Percentiles rank a stretch among this genome's conserved stretches.
These are phyloP conservation scores for Sinapis alba DNA, from an alignment of 441 rosid genomes.

Conservation along the genomic window DNA sequence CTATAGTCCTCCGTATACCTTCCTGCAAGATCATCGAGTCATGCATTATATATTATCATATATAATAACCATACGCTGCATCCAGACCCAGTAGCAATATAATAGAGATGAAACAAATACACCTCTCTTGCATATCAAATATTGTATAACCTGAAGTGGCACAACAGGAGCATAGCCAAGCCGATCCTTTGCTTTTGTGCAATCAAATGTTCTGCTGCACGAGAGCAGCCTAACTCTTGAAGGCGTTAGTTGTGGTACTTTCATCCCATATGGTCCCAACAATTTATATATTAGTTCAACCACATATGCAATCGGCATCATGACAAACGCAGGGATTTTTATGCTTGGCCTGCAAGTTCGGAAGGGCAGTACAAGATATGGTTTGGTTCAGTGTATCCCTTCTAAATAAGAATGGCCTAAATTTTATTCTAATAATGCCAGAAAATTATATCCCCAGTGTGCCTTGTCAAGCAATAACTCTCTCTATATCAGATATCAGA, in stretches of 20 bases:
- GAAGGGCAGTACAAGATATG: constrained; percentile 3
- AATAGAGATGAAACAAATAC: constrained; percentile 21
- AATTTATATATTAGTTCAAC: constrained; percentile 66
- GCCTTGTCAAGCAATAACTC: background rate
- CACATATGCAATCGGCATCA: constrained; percentile 81
- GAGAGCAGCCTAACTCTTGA: constrained; percentile 88
- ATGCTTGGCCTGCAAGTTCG: constrained; percentile 76
- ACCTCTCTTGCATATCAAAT: constrained; percentile 10
- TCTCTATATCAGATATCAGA: background rate
- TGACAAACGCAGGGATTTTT: constrained; percentile 68
- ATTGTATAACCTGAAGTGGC: constrained; percentile 65
- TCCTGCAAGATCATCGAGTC: constrained; percentile 56
- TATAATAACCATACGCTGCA: constrained; percentile 13
- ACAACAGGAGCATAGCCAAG: constrained; percentile 79
- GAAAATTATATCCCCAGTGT: constrained; percentile 5
- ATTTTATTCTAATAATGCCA: background rate
- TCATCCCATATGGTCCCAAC: constrained; percentile 82
- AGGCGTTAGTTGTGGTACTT: constrained; percentile 84
- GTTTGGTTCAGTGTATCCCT: constrained; percentile 6
- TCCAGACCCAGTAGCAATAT: constrained; percentile 9
- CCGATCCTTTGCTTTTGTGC: constrained; percentile 75
- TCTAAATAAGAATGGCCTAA: background rate
- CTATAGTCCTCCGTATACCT: constrained; percentile 70
- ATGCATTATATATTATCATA: constrained; percentile 15
- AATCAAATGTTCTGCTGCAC: constrained; percentile 70